Base-by-base conservation (phyloP, 139 green algal species). In the Coccomyxa sp. region DNA sequence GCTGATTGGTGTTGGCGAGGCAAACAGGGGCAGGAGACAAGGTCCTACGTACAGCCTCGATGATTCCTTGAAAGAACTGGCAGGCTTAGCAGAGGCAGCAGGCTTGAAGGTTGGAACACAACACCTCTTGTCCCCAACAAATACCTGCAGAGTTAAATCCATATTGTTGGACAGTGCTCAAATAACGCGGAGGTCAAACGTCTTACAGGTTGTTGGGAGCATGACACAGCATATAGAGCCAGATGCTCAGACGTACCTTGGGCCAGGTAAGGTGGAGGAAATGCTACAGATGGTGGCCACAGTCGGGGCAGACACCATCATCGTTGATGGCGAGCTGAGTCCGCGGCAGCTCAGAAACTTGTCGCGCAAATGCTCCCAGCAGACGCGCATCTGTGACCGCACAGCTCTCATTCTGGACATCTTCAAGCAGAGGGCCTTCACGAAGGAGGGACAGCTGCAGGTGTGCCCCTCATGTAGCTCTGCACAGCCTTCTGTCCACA, bases 361-460 rank as follows among this genome's bases (percentile, higher is more conserved):
- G 80, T 58, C 71, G 1, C 15, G 68, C 68, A 32, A 79, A 15
- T 79, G 93, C 27, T 89, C 82, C 0, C 90, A 84, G 23, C 60
- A 82, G 17, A 90, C 96, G 51, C 89, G 92, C 17, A 90, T 99
- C 59, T 95, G 92, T 83, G 97, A 99, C 90, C 90, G 97, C 57
- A 99, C 97, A 13, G 95, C 95, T 0, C 92, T 99, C 67, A 99
- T 99, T 84, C 86, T 99, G 31, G 97, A 99, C 88, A 98, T 99
- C 85, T 99, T 99, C 91, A 91, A 76, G 11, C 97, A 99, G 88
- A 86, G 96, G 1, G 97, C 97, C 32, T 87, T 86, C 18, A 98
- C 95, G 0, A 90, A 90, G 45, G 97, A 99, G 90, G 97, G 96
- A 23, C 93, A 96, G 86, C 92, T 99, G 85, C 96, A 99, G 93